Base-by-base conservation (phyloP, 495 filamentous ascomycete species). In the Aspergillus baeticus region DNA sequence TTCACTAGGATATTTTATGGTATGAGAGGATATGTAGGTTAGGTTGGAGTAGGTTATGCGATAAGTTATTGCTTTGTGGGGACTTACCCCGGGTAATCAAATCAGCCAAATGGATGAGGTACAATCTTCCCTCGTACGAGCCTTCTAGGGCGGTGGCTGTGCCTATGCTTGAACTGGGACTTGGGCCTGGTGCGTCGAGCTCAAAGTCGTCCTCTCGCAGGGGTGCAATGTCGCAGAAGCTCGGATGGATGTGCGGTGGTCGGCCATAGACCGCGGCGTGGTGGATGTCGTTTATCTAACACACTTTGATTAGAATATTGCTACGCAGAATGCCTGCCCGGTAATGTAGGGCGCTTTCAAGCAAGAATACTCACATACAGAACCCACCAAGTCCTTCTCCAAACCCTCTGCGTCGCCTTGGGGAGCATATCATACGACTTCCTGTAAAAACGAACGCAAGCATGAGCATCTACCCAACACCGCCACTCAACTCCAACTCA, bases 201-300 rank as follows among this genome's bases (percentile, higher is more conserved):
- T 26, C 44, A 10, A 47, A 31, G 22, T 47, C 44, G 44, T 47
- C 44, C 13, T 47, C 44, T 5, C 17, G 21, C 0, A 47, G 22
- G 3, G 21, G 20, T 18, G 44, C 8, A 18, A 47, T 31, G 22
- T 47, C 44, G 22, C 44, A 47, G 22, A 47, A 47, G 23, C 23
- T 33, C 1, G 44, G 26, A 8, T 29, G 26, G 26, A 29, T 29
- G 26, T 29, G 26, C 26, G 26, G 26, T 29, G 26, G 26, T 29
- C 26, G 26, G 26, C 26, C 26, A 8, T 29, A 47, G 23, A 47
- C 44, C 15, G 44, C 44, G 10, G 44, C 44, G 17, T 47, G 44
- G 44, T 47, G 44, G 44, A 47, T 47, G 22, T 47, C 44, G 44
- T 47, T 47, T 22, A 47, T 47, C 44, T 47, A 33, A 3, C 23